Conservation (phyloP, 805 yeast genomes). For the Myxozyma geophila region DNA sequence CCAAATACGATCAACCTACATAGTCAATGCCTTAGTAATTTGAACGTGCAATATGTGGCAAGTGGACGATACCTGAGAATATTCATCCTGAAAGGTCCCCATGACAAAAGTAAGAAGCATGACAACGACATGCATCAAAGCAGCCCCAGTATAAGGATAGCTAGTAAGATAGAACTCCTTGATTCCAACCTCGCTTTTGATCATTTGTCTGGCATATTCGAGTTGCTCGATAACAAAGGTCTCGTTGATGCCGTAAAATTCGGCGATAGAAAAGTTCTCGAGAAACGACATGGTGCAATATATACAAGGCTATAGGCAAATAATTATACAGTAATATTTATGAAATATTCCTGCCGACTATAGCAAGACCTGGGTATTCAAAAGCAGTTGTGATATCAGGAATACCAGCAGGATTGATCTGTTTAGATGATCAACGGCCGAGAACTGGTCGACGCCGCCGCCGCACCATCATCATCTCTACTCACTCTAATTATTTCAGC, state of each 20-base stretch:
- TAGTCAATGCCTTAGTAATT: background rate
- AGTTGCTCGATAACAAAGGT: constrained; percentile 9
- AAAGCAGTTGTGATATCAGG: no score
- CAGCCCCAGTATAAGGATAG: constrained; percentile 29
- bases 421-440: no score
- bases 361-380: no score
- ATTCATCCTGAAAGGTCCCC: constrained; percentile 23
- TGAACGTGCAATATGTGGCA: background rate
- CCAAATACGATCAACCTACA: constrained; percentile 32
- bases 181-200: constrained; percentile 8
- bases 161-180: constrained; percentile 11
- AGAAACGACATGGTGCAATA: background rate
- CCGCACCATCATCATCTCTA: no score
- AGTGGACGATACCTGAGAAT: constrained; percentile 25
- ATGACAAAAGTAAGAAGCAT: constrained; percentile 15
- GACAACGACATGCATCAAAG: constrained; percentile 15
- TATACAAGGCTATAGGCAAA: background rate
- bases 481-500: no score
- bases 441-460: no score
- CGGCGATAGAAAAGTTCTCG: constrained; percentile 2
- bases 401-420: no score
- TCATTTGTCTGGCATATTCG: background rate
- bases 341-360: no score
- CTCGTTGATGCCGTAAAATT: constrained; percentile 11
- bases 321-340: no score